Evolutionary conservation across 352 stramenopile genomes (phyloP).

Genomic region (Lagenidium sp.): DNA sequence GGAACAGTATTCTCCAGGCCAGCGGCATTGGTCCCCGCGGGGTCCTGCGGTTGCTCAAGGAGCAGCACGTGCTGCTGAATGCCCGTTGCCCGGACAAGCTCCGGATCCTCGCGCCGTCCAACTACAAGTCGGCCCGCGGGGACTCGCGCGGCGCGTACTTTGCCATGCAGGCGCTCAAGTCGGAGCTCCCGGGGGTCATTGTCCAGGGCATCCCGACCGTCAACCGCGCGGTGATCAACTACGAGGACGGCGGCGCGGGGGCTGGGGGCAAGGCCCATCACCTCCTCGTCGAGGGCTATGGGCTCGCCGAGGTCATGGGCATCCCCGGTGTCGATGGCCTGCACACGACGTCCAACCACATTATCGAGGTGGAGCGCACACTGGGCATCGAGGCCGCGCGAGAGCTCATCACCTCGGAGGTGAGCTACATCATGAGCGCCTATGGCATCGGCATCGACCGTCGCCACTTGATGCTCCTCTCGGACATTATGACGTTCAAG

Average conservation of each 20-base stretch:
- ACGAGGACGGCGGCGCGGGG: slow-evolving; percentile 84
- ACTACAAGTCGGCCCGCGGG: slow-evolving; percentile 81
- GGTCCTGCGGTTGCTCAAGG: slow-evolving; percentile 67
- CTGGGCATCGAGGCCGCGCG: slow-evolving; percentile 98
- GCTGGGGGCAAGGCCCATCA: slow-evolving; percentile 83
- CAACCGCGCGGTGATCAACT: slow-evolving; percentile 98
- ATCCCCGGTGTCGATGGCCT: slow-evolving; percentile 94
- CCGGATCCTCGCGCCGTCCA: slow-evolving; percentile 69
- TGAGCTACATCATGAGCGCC: slow-evolving; percentile 98
- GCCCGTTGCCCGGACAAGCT: slow-evolving; percentile 76
- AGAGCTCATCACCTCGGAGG: slow-evolving; percentile 95
- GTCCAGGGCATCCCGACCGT: slow-evolving; percentile 97
- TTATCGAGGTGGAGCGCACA: slow-evolving; percentile 95
- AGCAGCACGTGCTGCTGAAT: slow-evolving; percentile 81
- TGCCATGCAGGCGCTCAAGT: slow-evolving; percentile 94
- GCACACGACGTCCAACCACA: slow-evolving; percentile 98
- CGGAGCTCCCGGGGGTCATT: slow-evolving; percentile 93
- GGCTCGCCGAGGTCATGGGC: slow-evolving; percentile 97
- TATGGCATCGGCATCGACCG: slow-evolving; percentile 99
- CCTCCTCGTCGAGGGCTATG: slow-evolving; percentile 98
- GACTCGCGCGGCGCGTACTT: slow-evolving; percentile 86
- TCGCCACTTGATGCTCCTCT: slow-evolving; percentile 98
- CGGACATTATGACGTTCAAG: slow-evolving; percentile 99
- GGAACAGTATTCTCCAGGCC: slow-evolving; percentile 88
- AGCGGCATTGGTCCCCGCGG: slow-evolving; percentile 55